Percentiles rank a stretch among this genome's conserved stretches.
These are phyloP conservation scores for Panaeolus cyanescens DNA, from an alignment of 768 basidiomycete genomes.

Conservation along the genomic window DNA sequence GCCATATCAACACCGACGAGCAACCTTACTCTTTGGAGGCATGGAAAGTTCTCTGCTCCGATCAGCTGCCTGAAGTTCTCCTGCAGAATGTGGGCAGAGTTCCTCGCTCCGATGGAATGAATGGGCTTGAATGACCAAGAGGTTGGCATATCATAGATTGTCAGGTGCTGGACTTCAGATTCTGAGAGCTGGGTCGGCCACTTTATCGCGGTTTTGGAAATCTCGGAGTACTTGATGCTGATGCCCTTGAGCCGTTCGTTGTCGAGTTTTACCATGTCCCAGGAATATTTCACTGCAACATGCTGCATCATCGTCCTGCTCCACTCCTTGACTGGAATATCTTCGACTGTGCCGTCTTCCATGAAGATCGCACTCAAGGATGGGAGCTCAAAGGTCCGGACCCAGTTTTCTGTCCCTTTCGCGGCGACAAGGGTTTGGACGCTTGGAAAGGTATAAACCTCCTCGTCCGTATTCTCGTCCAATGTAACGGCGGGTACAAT, in stretches of 20 bases:
- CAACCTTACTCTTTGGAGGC: neutral
- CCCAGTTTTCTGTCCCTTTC: neutral
- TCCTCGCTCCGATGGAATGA: neutral
- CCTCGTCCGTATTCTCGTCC: neutral
- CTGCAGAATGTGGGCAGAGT: neutral
- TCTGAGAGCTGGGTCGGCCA: neutral
- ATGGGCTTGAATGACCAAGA: neutral
- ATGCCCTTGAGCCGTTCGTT: neutral
- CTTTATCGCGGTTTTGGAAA: neutral
- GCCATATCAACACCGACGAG: neutral
- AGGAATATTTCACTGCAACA: neutral
- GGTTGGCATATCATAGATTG: neutral
- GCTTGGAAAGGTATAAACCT: neutral
- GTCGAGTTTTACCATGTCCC: neutral
- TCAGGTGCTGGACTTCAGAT: neutral
- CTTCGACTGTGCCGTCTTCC: neutral
- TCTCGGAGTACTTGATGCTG: neutral
- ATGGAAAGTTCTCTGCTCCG: neutral
- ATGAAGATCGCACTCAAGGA: neutral
- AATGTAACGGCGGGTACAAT: neutral
- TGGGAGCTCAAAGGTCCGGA: neutral
- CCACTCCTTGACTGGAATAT: neutral
- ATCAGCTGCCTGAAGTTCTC: neutral
- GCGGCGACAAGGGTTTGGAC: neutral
- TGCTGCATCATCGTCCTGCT: neutral